Evolutionary conservation across 192 early-diverging fungal species (phyloP), one percentile per base, ranked within the genome.

Genomic region (Coemansia sp.): DNA sequence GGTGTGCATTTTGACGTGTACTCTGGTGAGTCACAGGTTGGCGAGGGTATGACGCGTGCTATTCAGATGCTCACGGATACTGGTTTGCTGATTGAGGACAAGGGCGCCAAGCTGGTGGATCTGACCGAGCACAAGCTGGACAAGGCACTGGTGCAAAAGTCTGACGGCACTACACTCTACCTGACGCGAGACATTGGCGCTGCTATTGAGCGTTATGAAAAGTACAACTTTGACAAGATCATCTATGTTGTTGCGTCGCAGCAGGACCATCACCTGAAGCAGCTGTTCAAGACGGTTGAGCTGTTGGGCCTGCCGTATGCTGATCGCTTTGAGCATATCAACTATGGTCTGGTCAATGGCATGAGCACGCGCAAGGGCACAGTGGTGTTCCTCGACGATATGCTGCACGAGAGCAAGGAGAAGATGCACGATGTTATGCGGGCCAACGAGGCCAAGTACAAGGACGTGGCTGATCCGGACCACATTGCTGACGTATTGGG

Each of bases 291-390:
- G 85, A 91, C 90, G 54, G 70, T 96, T 15, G 88, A 94, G 69
- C 81, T 92, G 56, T 84, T 95, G 63, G 87, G 85, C 8, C 84
- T 90, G 57, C 89, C 92, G 1, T 96, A 93, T 84, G 89, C 91
- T 55, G 83, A 88, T 57, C 86, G 84, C 68, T 90, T 91, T 70
- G 84, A 88, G 51, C 95, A 99, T 81, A 85, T 98, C 70, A 91
- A 88, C 79, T 99, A 94, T 79, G 97, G 97, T 38, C 82, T 96
- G 87, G 93, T 99, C 59, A 85, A 88, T 69, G 89, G 89, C 79
- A 96, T 99, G 92, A 93, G 88, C 67, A 99, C 97, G 22, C 93
- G 96, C 62, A 95, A 90, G 79, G 96, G 97, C 62, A 95, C 86
- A 19, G 94, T 90, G 21, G 92, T 98, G 25, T 95, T 97, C 82